These are phyloP conservation scores for Cucumis cinereus DNA, from an alignment of 306 rosid genomes.

Conservation along the genomic window DNA sequence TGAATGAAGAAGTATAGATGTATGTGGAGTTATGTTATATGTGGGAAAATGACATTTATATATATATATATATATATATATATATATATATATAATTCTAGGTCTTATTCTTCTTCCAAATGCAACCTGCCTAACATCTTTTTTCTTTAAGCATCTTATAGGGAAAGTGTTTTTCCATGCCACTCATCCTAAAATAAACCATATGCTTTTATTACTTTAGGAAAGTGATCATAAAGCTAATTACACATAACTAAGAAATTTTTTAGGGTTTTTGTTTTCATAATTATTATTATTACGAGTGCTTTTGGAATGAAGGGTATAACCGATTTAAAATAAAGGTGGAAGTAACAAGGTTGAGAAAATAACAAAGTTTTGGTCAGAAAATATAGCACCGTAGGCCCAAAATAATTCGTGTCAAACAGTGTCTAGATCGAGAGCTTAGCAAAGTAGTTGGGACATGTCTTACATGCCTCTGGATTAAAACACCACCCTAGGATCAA, in stretches of 20 bases:
- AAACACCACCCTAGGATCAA: too few species aligned
- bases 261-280: too few species aligned
- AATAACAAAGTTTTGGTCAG: too few species aligned
- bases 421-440: too few species aligned
- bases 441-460: too few species aligned
- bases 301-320: too few species aligned
- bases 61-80: neutral
- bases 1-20: neutral
- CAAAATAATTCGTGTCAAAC: too few species aligned
- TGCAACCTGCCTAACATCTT: constrained; percentile 2
- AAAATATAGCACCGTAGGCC: too few species aligned
- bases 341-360: too few species aligned
- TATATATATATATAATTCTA: neutral
- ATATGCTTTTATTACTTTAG: neutral
- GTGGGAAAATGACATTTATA: neutral
- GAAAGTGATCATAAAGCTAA: neutral
- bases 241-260: neutral
- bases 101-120: neutral
- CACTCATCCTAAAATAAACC: neutral
- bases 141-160: neutral
- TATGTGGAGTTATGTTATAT: neutral
- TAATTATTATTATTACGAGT: too few species aligned
- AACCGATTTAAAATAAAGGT: too few species aligned
- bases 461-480: too few species aligned
- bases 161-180: neutral